Percentiles rank a stretch among this genome's conserved stretches.
These are phyloP conservation scores for Podospora pseudoanserina DNA, from an alignment of 495 filamentous ascomycete genomes.

Conservation along the genomic window DNA sequence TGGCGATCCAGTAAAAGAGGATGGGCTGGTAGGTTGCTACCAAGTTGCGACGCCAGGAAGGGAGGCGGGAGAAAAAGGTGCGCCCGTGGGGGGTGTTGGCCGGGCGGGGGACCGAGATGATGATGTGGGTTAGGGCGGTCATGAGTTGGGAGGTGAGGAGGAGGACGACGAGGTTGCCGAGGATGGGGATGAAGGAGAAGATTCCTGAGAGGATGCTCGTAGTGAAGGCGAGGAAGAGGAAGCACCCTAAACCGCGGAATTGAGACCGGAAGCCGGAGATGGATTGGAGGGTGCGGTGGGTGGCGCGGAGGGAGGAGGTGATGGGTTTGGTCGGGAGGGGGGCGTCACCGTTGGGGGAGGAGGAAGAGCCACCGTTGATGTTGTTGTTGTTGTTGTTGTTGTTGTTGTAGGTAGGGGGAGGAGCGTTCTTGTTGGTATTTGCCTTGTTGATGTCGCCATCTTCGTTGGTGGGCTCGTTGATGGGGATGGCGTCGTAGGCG, in stretches of 20 bases:
- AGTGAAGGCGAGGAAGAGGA: constrained; percentile 20
- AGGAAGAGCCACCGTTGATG: neutral
- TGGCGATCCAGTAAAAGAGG: constrained; percentile 34
- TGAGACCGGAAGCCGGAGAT: constrained; percentile 37
- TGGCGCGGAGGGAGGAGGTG: constrained; percentile 44
- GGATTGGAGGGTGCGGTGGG: constrained; percentile 36
- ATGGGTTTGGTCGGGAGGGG: constrained; percentile 26
- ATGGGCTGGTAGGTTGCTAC: constrained; percentile 42
- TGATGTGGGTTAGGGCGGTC: constrained; percentile 44
- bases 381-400: neutral
- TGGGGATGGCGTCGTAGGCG: constrained; percentile 41
- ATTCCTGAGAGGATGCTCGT: constrained; percentile 23
- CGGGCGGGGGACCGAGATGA: constrained; percentile 32
- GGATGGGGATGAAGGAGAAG: constrained; percentile 22
- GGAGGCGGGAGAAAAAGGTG: constrained; percentile 44
- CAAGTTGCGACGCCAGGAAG: constrained; percentile 41
- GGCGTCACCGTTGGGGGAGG: neutral
- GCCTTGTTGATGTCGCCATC: constrained; percentile 23
- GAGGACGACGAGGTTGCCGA: constrained; percentile 35
- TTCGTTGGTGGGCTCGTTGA: constrained; percentile 33
- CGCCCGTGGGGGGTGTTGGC: constrained; percentile 26
- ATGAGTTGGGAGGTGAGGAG: constrained; percentile 37
- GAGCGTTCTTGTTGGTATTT: constrained; percentile 22
- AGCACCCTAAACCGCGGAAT: constrained; percentile 41
- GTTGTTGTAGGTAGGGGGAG: neutral